Base-by-base conservation (phyloP, 176 grass and related monocot genomes). In the Avena insularis region DNA sequence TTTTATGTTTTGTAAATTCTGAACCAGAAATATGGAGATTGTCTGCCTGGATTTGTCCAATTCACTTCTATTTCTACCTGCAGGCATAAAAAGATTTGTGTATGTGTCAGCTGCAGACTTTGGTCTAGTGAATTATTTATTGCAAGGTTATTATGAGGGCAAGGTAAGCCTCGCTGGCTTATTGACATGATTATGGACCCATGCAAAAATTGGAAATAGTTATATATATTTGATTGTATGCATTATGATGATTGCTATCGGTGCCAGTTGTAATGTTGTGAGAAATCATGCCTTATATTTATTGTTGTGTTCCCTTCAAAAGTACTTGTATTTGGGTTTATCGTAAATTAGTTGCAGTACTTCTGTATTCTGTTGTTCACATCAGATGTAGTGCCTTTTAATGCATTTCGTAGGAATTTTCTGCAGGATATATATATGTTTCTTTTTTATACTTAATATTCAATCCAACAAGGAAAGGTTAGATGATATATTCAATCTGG, bases 61-160 rank as follows among this genome's bases (percentile, higher is more conserved):
- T 79, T 86, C 71, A 64, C 33, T 31, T 76, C 8, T 62, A 29
- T 83, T 45, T 72, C 45, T 72, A 83, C 56, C 12, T 88, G 82
- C 91, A 98, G 93, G 96, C 78, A 82, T 95, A 72, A 98, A 95
- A 84, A 93, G 96, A 90, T 98, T 95, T 86, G 93, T 95, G 17
- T 95, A 98, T 70, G 90, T 98, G 67, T 98, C 96, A 65, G 96
- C 93, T 77, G 90, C 91, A n/a, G 93, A 98, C 90, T 95, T 98
- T 82, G 93, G 96, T 75, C 64, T 91, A 9, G 90, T 86, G 72
- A 95, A 95, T 82, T 95, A 93, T 82, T 54, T 98, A 68, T 83
- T 98, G 78, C 78, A 88, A 92, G 96, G 96, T 79, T 98, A 98
- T 74, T 95, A 95, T 11, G 96, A 95, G 67, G 96, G 96, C 17